A percentile compares a stretch with the other conserved stretches of the same genome.
phyloP scores from a whole-genome alignment of 495 filamentous ascomycete genomes.

The Xylaria sp. region DNA sequence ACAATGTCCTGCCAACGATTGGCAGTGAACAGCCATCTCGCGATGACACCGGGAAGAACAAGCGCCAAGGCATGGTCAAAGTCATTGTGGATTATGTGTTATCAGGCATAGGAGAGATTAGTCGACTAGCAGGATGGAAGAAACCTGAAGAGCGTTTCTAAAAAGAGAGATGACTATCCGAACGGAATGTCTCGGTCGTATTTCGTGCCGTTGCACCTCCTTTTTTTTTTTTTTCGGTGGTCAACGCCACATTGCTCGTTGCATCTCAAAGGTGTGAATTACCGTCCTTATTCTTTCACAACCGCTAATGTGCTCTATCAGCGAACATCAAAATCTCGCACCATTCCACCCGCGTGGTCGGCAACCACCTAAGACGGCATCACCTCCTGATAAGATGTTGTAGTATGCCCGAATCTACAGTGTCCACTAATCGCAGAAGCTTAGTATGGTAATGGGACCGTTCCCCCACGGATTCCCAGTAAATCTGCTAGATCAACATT shows the following conservation, averaged over 20 bases:
- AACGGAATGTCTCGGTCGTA: constrained; percentile 17
- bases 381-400: not conserved
- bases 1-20: constrained; percentile 93
- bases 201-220: not conserved
- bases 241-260: not conserved
- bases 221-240: not conserved
- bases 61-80: constrained; percentile 87
- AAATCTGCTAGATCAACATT: not conserved
- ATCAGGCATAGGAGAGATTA: constrained; percentile 75
- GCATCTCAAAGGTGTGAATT: not conserved
- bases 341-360: not conserved
- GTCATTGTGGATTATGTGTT: constrained; percentile 80
- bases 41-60: constrained; percentile 57
- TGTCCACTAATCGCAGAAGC: not conserved
- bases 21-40: constrained; percentile 53
- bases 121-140: constrained; percentile 72
- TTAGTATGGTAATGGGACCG: not conserved
- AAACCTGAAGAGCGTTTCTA: constrained; percentile 46
- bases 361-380: not conserved
- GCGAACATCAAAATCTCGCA: not conserved
- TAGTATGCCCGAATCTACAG: not conserved
- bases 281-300: not conserved
- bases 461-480: not conserved
- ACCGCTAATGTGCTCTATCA: not conserved
- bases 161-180: constrained; percentile 13